Percentiles rank a stretch among this genome's conserved stretches.
phyloP scores from a whole-genome alignment of 371 early-diverging fungal species.

The Syncephalastrum sp. region DNA sequence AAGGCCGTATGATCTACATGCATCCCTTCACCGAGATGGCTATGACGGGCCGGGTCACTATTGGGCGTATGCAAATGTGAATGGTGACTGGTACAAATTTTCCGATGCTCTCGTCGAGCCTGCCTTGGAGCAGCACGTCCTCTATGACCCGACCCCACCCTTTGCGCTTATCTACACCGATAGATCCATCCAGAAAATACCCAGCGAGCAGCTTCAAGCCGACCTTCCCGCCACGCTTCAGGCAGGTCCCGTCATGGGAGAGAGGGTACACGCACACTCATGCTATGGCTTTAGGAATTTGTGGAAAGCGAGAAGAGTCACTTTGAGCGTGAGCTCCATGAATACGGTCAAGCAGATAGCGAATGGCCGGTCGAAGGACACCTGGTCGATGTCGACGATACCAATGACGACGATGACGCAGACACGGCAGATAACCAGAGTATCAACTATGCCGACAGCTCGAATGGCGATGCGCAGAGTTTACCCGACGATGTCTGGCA shows the following conservation, averaged over 20 bases:
- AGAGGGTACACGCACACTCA: background rate
- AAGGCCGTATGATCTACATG: conserved; percentile 32
- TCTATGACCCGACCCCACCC: conserved; percentile 23
- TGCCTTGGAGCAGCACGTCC: conserved; percentile 27
- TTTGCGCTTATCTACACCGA: conserved; percentile 36
- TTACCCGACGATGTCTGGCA: no score
- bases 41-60: conserved; percentile 41
- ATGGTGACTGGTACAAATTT: conserved; percentile 41
- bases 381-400: conserved; percentile 8
- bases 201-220: conserved; percentile 12
- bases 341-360: conserved; percentile 2
- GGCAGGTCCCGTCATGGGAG: conserved; percentile 10
- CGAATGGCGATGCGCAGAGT: no score
- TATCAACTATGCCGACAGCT: no score
- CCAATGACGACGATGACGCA: conserved; percentile 16
- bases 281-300: conserved; percentile 15
- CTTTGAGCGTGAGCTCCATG: conserved; percentile 26
- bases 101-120: conserved; percentile 39
- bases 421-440: no score
- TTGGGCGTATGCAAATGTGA: conserved; percentile 35
- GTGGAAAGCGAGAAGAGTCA: conserved; percentile 25
- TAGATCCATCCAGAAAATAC: conserved; percentile 12
- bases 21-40: conserved; percentile 40
- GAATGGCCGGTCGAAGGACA: background rate
- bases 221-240: conserved; percentile 25